Percentiles rank a stretch among this genome's conserved stretches.
Evolutionary conservation across 2,329 filamentous ascomycete species (phyloP).

Genomic region (Verticillium longisporum): DNA sequence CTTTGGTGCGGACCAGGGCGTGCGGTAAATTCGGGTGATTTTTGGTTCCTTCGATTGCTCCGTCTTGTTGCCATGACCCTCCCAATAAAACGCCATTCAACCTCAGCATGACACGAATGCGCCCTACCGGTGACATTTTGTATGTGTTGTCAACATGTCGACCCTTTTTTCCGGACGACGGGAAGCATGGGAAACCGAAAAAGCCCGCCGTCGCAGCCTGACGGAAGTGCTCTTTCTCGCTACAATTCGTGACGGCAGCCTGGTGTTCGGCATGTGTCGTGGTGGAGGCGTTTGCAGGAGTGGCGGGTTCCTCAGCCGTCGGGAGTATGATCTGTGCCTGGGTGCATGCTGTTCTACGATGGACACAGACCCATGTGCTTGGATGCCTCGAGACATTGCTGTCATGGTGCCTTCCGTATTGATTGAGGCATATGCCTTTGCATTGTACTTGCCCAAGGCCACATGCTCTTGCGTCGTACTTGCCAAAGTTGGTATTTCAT

Average conservation of each 20-base stretch:
- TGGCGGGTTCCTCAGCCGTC: background rate
- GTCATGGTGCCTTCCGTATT: no score
- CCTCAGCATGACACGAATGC: slow-evolving; percentile 7
- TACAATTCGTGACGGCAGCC: no score
- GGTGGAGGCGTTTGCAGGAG: background rate
- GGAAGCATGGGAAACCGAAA: background rate
- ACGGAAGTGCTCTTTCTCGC: no score
- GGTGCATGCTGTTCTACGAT: no score
- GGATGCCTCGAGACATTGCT: no score
- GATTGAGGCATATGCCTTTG: no score
- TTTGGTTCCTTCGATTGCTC: background rate
- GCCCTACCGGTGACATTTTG: background rate
- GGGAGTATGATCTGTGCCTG: background rate
- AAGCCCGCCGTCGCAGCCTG: background rate
- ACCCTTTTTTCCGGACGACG: background rate
- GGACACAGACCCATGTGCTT: background rate
- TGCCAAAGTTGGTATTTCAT: no score
- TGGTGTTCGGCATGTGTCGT: no score
- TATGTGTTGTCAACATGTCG: background rate
- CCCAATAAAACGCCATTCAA: background rate
- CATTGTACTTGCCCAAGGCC: no score
- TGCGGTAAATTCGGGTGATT: background rate
- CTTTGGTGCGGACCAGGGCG: background rate
- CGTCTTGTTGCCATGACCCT: background rate
- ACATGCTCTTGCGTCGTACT: no score